phyloP scores from a whole-genome alignment of 768 basidiomycete species.

The Agrocybe chaxingu region DNA sequence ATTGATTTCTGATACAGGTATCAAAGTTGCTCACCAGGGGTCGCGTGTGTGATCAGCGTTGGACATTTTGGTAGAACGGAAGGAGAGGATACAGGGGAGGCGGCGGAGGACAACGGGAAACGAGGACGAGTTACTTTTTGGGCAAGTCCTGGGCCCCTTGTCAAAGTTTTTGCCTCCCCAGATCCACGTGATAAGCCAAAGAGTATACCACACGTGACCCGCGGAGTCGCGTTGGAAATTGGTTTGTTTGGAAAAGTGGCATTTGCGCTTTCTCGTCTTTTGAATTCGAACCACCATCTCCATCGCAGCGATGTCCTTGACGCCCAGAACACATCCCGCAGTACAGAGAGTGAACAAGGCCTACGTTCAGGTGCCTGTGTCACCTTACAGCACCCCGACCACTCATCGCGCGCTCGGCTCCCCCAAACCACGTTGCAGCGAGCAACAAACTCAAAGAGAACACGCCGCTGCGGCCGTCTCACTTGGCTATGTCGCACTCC shows the following conservation, averaged over 20 bases:
- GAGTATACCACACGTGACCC: slow-evolving; percentile 26
- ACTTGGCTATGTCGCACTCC: slow-evolving; percentile 16
- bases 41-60: slow-evolving; percentile 26
- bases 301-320: slow-evolving; percentile 26
- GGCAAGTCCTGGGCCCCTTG: slow-evolving; percentile 21
- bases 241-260: slow-evolving; percentile 16
- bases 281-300: slow-evolving; percentile 16
- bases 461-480: slow-evolving; percentile 28
- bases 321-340: slow-evolving; percentile 18
- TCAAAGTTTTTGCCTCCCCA: slow-evolving; percentile 21
- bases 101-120: slow-evolving; percentile 7
- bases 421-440: slow-evolving; percentile 19
- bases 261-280: slow-evolving; percentile 11
- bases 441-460: slow-evolving; percentile 44
- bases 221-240: slow-evolving; percentile 22
- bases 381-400: slow-evolving; percentile 32
- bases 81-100: slow-evolving; percentile 4
- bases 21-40: slow-evolving; percentile 17
- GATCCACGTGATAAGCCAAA: slow-evolving; percentile 22
- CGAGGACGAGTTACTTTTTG: slow-evolving; percentile 5
- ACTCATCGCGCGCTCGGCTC: slow-evolving; percentile 17
- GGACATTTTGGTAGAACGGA: slow-evolving; percentile 16
- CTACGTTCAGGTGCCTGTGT: slow-evolving; percentile 59
- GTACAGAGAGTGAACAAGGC: slow-evolving; percentile 38
- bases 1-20: not conserved